A percentile compares a stretch with the other conserved stretches of the same genome.
Conservation (phyloP, 352 stramenopile genomes). For the Globisporangium acanthophoron region DNA sequence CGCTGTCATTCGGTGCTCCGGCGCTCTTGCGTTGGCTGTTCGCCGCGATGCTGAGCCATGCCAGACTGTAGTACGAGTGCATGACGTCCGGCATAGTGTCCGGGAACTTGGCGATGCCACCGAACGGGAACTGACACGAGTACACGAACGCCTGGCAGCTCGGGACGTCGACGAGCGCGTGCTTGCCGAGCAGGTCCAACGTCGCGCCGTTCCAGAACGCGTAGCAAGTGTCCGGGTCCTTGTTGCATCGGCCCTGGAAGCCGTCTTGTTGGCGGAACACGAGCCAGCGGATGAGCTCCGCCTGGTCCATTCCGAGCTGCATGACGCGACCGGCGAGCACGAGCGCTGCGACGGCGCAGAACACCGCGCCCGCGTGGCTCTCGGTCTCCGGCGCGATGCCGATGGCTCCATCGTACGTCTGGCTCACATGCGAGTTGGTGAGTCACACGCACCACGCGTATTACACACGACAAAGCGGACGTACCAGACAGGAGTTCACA, state of each 20-base stretch:
- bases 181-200: slow-evolving; percentile 69
- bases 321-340: slow-evolving; percentile 59
- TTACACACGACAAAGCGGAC: slow-evolving; percentile 7
- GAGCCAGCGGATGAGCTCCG: slow-evolving; percentile 75
- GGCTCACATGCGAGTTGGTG: not conserved
- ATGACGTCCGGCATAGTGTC: slow-evolving; percentile 84
- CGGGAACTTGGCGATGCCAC: slow-evolving; percentile 84
- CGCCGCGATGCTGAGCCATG: slow-evolving; percentile 82
- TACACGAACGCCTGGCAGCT: slow-evolving; percentile 73
- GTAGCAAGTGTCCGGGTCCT: slow-evolving; percentile 88
- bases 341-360: slow-evolving; percentile 69
- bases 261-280: slow-evolving; percentile 78
- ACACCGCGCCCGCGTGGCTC: slow-evolving; percentile 70
- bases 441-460: not conserved
- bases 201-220: slow-evolving; percentile 92
- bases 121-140: slow-evolving; percentile 78
- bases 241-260: slow-evolving; percentile 91
- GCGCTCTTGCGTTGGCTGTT: slow-evolving; percentile 15
- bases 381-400: slow-evolving; percentile 58
- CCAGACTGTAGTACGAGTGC: slow-evolving; percentile 89
- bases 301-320: slow-evolving; percentile 60
- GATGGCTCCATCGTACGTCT: slow-evolving; percentile 84
- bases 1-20: slow-evolving; percentile 5
- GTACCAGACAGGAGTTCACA: slow-evolving; percentile 76
- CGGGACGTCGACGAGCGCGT: slow-evolving; percentile 71